Conservation (phyloP, 2,329 filamentous ascomycete species). For the Claviceps purpurea region DNA sequence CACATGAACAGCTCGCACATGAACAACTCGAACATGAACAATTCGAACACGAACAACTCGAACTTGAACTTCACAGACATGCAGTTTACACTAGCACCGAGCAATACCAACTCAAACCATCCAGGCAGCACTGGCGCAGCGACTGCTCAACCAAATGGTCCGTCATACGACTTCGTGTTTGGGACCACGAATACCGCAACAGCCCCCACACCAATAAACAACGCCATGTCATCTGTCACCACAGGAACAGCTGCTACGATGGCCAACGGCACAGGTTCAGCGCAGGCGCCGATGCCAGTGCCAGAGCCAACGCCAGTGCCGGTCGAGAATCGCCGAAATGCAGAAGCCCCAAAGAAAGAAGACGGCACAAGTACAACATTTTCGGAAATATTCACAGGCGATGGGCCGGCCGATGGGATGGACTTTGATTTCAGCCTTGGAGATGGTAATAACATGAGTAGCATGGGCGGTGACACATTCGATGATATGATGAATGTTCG, state of each 20-base stretch:
- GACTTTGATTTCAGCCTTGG: constrained; percentile 19
- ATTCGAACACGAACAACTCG: constrained; percentile 9
- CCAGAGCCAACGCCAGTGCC: neutral
- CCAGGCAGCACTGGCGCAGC: constrained; percentile 2
- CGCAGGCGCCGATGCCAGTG: neutral
- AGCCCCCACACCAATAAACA: constrained; percentile 16
- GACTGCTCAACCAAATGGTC: constrained; percentile 16
- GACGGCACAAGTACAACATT: constrained; percentile 18
- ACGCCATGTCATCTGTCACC: constrained; percentile 15
- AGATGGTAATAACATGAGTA: constrained; percentile 7
- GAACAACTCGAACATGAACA: no score
- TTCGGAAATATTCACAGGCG: constrained; percentile 35
- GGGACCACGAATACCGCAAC: constrained; percentile 19
- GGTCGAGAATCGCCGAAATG: constrained; percentile 6
- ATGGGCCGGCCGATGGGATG: constrained; percentile 25
- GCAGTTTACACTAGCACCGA: constrained; percentile 39
- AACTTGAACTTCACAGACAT: constrained; percentile 42
- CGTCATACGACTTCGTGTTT: constrained; percentile 34
- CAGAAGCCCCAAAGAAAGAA: constrained; percentile 14
- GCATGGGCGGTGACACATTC: constrained; percentile 27
- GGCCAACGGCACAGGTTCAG: constrained; percentile 3
- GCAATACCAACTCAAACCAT: constrained; percentile 17
- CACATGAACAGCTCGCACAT: no score
- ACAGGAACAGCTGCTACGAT: constrained; percentile 8
- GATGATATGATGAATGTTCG: constrained; percentile 36